Conservation (phyloP, 768 basidiomycete species). For the Suillus subaureus region DNA sequence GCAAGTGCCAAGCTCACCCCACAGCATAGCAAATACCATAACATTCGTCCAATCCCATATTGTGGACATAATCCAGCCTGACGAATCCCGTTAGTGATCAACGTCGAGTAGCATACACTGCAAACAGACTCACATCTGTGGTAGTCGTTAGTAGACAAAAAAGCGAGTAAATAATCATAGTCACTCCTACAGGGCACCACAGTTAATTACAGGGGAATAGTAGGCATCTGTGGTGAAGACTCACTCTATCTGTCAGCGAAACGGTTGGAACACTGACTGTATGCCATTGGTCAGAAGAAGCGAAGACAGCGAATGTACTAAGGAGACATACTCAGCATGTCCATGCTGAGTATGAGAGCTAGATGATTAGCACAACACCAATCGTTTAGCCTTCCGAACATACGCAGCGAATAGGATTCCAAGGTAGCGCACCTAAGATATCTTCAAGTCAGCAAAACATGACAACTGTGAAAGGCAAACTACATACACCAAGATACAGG, state of each 20-base stretch:
- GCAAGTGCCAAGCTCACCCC: background rate
- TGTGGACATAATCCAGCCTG: background rate
- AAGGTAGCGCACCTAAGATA: background rate
- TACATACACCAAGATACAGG: background rate
- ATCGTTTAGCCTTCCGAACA: background rate
- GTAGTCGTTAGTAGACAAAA: background rate
- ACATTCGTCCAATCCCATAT: fast-evolving
- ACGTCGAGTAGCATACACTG: background rate
- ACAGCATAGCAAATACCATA: background rate
- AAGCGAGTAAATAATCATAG: background rate
- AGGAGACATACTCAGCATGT: background rate
- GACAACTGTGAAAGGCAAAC: background rate
- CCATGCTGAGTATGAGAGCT: background rate
- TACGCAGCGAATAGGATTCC: background rate
- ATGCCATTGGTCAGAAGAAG: background rate
- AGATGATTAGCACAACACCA: background rate
- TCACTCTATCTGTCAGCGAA: background rate
- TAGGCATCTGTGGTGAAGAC: background rate
- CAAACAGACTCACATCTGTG: background rate
- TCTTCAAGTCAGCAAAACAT: background rate
- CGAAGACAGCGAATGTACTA: background rate
- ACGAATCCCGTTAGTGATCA: background rate
- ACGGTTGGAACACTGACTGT: background rate
- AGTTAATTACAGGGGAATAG: background rate
- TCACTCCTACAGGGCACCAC: background rate